phyloP scores from a whole-genome alignment of 1,284 basidiomycete species.

The Cystobasidiaceae sp. region DNA sequence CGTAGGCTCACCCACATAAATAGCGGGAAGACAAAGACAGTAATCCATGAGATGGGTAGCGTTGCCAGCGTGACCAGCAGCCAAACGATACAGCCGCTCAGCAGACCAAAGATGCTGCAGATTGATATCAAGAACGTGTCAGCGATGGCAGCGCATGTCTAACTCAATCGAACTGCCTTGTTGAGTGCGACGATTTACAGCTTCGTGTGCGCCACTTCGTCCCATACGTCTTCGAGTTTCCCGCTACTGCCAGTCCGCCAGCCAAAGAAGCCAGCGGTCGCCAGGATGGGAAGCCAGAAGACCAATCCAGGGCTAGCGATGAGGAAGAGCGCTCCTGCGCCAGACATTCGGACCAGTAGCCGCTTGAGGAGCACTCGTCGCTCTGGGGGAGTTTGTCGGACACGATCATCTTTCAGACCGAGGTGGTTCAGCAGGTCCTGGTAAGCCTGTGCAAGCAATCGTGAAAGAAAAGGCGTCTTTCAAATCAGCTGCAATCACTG shows the following conservation, averaged over 20 bases:
- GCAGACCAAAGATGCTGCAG: constrained; percentile 59
- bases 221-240: constrained; percentile 31
- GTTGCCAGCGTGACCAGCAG: constrained; percentile 54
- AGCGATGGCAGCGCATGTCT: not conserved
- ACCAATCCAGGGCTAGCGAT: constrained; percentile 71
- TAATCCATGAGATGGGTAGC: constrained; percentile 57
- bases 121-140: not conserved
- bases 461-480: too few species aligned
- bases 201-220: constrained; percentile 72
- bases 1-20: constrained; percentile 80
- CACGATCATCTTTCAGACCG: constrained; percentile 73
- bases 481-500: too few species aligned
- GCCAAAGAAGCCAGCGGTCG: constrained; percentile 60
- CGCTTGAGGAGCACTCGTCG: constrained; percentile 58
- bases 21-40: constrained; percentile 58
- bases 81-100: constrained; percentile 66
- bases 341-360: constrained; percentile 59
- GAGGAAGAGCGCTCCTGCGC: constrained; percentile 61
- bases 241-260: constrained; percentile 40
- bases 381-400: constrained; percentile 55
- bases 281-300: constrained; percentile 70
- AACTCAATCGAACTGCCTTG: not conserved
- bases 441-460: constrained; percentile 56
- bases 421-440: constrained; percentile 61
- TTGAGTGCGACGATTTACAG: constrained; percentile 47